phyloP scores from a whole-genome alignment of 495 filamentous ascomycete genomes.

The Glonium stellatum region DNA sequence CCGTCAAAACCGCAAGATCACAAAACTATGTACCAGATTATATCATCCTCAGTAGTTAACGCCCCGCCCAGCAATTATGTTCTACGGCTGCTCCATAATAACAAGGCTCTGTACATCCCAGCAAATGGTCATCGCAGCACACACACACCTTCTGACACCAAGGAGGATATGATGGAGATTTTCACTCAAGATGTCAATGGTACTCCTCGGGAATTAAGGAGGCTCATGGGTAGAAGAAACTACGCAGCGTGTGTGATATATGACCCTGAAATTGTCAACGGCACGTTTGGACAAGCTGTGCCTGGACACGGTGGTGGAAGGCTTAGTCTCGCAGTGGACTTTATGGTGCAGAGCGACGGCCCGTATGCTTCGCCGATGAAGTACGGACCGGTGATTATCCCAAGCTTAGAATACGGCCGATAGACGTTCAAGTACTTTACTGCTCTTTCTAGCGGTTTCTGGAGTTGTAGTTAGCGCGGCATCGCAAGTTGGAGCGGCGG shows the following conservation, averaged over 20 bases:
- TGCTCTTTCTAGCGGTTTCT: slow-evolving; percentile 1
- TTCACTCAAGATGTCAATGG: slow-evolving; percentile 88
- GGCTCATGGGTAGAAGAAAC: slow-evolving; percentile 86
- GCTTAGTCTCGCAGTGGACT: slow-evolving; percentile 87
- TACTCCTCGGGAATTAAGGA: slow-evolving; percentile 67
- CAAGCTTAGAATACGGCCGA: slow-evolving; percentile 77
- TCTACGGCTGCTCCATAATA: slow-evolving; percentile 84
- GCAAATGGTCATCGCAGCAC: slow-evolving; percentile 78
- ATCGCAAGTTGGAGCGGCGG: slow-evolving; percentile 9
- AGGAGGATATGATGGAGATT: slow-evolving; percentile 99
- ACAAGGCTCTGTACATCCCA: slow-evolving; percentile 83
- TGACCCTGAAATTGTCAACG: slow-evolving; percentile 70
- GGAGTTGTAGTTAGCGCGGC: slow-evolving; percentile 4
- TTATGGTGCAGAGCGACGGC: slow-evolving; percentile 92
- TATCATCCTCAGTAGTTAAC: slow-evolving; percentile 85
- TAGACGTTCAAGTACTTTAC: slow-evolving; percentile 16
- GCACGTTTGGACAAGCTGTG: slow-evolving; percentile 43
- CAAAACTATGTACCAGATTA: slow-evolving; percentile 99
- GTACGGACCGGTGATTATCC: slow-evolving; percentile 94
- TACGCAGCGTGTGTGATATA: slow-evolving; percentile 93
- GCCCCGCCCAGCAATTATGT: slow-evolving; percentile 77
- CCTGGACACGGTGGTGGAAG: slow-evolving; percentile 48
- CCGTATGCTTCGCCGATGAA: slow-evolving; percentile 74
- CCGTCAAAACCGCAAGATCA: slow-evolving; percentile 83
- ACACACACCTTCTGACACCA: slow-evolving; percentile 68